These are phyloP conservation scores for Crassisporium funariophilum DNA, from an alignment of 768 basidiomycete species.

Conservation along the genomic window DNA sequence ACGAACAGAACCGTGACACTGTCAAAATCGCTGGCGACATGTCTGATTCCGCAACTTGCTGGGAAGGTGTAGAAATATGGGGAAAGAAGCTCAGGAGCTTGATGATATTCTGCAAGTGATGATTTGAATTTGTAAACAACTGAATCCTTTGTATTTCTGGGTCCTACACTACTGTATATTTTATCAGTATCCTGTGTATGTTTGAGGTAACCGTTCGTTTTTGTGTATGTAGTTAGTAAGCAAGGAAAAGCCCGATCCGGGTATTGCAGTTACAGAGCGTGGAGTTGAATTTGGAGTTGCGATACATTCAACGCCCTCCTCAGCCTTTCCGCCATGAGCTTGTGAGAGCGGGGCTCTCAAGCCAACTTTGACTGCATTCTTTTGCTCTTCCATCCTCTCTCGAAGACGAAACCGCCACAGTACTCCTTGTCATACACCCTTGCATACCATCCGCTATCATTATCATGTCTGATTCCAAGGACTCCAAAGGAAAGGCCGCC, in stretches of 20 bases:
- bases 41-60: slow-evolving; percentile 12
- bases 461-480: slow-evolving; percentile 22
- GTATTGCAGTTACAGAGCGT: slow-evolving; percentile 9
- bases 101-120: slow-evolving; percentile 5
- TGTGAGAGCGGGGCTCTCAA: slow-evolving; percentile 40
- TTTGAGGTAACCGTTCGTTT: neutral
- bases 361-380: slow-evolving; percentile 13
- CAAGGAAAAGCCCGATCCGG: slow-evolving; percentile 11
- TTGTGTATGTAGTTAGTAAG: slow-evolving; percentile 13
- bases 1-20: slow-evolving; percentile 11
- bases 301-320: slow-evolving; percentile 16
- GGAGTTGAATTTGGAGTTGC: slow-evolving; percentile 11
- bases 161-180: no score
- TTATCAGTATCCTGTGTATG: no score
- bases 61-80: slow-evolving; percentile 21
- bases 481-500: slow-evolving; percentile 9
- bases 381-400: slow-evolving; percentile 8
- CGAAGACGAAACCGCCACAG: slow-evolving; percentile 2
- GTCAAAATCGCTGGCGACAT: neutral
- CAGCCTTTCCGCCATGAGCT: slow-evolving; percentile 29
- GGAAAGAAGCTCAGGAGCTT: slow-evolving; percentile 26
- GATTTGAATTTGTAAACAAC: no score
- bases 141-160: no score
- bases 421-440: slow-evolving; percentile 6
- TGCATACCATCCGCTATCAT: neutral